Evolutionary conservation across 805 yeast species (phyloP).

Genomic region (Wickerhamiella azymoides): DNA sequence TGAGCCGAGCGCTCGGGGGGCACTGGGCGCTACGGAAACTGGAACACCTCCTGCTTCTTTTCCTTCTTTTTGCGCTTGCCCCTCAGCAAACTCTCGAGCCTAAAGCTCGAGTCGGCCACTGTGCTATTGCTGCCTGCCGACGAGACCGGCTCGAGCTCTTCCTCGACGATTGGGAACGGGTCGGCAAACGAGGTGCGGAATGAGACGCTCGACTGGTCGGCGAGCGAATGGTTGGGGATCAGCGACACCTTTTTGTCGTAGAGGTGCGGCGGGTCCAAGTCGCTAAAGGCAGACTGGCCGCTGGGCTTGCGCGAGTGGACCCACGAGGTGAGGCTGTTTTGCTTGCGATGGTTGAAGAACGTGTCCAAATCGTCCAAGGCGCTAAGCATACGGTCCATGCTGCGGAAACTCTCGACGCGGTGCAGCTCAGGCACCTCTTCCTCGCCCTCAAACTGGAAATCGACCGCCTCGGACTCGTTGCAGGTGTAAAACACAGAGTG

Average conservation of each 20-base stretch:
- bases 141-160: neutral
- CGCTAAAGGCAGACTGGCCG: neutral
- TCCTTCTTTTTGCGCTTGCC: slow-evolving; percentile 19
- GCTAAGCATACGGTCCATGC: slow-evolving; percentile 20
- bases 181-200: slow-evolving; percentile 67
- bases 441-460: slow-evolving; percentile 23
- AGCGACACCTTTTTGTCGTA: slow-evolving; percentile 69
- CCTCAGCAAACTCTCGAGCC: slow-evolving; percentile 24
- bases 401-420: slow-evolving; percentile 10
- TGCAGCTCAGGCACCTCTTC: slow-evolving; percentile 20
- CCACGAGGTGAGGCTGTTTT: slow-evolving; percentile 1
- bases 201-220: slow-evolving; percentile 62
- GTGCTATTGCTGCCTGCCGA: neutral
- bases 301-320: slow-evolving; percentile 1
- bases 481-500: slow-evolving; percentile 93
- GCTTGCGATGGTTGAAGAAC: slow-evolving; percentile 14
- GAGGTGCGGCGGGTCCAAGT: slow-evolving; percentile 36
- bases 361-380: slow-evolving; percentile 20
- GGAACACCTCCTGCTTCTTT: slow-evolving; percentile 12
- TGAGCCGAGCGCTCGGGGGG: no score
- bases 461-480: slow-evolving; percentile 25
- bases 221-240: slow-evolving; percentile 55
- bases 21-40: neutral
- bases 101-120: slow-evolving; percentile 22
- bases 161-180: slow-evolving; percentile 28